Percentiles rank a stretch among this genome's conserved stretches.
These are phyloP conservation scores for Combretum micranthum DNA, from an alignment of 345 rosid genomes.

Conservation along the genomic window DNA sequence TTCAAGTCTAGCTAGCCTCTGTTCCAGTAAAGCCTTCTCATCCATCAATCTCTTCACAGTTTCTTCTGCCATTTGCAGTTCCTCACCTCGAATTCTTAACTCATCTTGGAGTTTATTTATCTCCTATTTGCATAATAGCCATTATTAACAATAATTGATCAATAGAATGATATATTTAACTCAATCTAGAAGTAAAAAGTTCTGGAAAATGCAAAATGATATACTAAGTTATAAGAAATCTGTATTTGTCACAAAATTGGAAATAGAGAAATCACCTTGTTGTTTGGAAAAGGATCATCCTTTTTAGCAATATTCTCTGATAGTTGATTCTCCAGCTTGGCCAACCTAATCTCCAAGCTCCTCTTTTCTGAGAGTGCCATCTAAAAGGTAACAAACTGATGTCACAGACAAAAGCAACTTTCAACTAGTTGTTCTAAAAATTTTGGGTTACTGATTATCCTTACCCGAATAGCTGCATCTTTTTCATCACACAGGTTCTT, in stretches of 20 bases:
- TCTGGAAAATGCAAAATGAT: too few species aligned
- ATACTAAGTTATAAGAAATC: background rate
- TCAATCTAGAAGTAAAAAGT: too few species aligned
- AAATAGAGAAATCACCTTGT: slow-evolving; percentile 22
- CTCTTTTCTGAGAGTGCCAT: slow-evolving; percentile 51
- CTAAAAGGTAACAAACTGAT: slow-evolving; percentile 28
- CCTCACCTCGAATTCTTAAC: slow-evolving; percentile 48
- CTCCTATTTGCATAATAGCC: slow-evolving; percentile 27
- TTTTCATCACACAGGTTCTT: slow-evolving; percentile 56
- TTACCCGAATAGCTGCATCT: slow-evolving; percentile 58
- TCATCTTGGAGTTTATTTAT: slow-evolving; percentile 58
- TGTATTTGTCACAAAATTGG: slow-evolving; percentile 1
- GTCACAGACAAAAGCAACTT: background rate
- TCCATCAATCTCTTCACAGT: slow-evolving; percentile 34
- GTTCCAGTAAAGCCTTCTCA: slow-evolving; percentile 56
- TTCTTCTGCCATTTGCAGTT: slow-evolving; percentile 50
- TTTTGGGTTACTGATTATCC: background rate
- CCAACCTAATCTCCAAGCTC: slow-evolving; percentile 47
- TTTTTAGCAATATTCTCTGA: slow-evolving; percentile 32
- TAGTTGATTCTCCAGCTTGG: slow-evolving; percentile 36
- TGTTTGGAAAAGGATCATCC: slow-evolving; percentile 33
- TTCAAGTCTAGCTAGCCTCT: slow-evolving; percentile 51
- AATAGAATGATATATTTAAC: too few species aligned
- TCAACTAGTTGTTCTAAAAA: background rate
- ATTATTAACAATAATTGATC: slow-evolving; percentile 9